A percentile compares a stretch with the other conserved stretches of the same genome.
phyloP scores from a whole-genome alignment of 257 asterid genomes.

The Linaria vulgaris region DNA sequence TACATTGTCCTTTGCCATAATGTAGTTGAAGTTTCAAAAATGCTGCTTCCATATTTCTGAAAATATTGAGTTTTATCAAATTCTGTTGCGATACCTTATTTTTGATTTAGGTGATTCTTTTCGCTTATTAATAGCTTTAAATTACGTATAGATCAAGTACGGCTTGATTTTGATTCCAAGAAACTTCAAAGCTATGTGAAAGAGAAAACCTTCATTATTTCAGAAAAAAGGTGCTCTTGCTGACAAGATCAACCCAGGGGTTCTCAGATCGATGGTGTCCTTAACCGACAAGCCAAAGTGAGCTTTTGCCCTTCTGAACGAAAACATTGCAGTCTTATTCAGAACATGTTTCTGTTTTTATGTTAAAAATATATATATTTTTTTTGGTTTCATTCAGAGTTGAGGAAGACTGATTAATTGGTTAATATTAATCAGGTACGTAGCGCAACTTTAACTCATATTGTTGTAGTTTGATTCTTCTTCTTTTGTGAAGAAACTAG shows the following conservation, averaged over 20 bases:
- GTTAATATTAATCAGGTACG: constrained; percentile 26
- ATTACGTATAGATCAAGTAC: constrained; percentile 63
- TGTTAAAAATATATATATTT: background rate
- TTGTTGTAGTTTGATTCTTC: constrained; percentile 1
- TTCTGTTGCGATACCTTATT: constrained; percentile 3
- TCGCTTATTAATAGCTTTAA: constrained; percentile 23
- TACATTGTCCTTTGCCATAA: background rate
- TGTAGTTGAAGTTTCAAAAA: background rate
- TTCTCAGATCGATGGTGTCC: constrained; percentile 77
- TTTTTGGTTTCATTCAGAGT: constrained; percentile 35
- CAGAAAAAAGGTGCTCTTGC: constrained; percentile 77
- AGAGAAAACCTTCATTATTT: constrained; percentile 69
- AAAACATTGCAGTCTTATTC: constrained; percentile 15
- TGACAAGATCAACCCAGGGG: constrained; percentile 79
- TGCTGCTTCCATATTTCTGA: constrained; percentile 6
- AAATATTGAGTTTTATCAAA: constrained; percentile 9
- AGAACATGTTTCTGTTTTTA: background rate
- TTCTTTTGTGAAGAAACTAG: too few relatives aligned
- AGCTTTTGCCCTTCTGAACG: constrained; percentile 21
- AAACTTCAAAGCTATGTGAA: constrained; percentile 84
- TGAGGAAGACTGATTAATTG: constrained; percentile 33
- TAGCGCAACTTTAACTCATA: constrained; percentile 3
- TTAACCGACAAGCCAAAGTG: constrained; percentile 67
- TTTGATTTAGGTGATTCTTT: constrained; percentile 13
- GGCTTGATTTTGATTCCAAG: constrained; percentile 72